Conservation (phyloP, 108 stramenopile genomes). For the Nannochloropsis salina region DNA sequence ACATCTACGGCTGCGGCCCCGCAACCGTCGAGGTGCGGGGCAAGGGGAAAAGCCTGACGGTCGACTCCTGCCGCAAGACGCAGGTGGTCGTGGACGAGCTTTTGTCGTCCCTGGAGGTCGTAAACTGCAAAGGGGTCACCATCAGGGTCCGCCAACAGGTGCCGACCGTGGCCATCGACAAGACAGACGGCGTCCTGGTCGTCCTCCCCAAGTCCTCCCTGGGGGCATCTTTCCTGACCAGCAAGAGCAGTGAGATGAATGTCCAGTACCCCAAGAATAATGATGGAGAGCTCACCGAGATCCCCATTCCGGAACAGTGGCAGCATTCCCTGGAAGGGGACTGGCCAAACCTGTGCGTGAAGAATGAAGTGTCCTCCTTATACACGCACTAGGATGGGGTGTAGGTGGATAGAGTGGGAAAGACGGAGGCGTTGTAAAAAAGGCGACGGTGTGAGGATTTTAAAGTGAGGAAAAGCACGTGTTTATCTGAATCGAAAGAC, state of each 20-base stretch:
- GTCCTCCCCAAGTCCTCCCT: slow-evolving; percentile 72
- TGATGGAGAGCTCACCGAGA: slow-evolving; percentile 75
- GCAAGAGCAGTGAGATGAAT: slow-evolving; percentile 82
- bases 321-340: slow-evolving; percentile 62
- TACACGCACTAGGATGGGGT: not conserved
- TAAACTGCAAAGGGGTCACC: slow-evolving; percentile 79
- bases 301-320: slow-evolving; percentile 96
- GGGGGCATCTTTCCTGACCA: slow-evolving; percentile 70
- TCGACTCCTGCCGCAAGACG: slow-evolving; percentile 75
- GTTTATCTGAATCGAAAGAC: too few relatives aligned
- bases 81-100: slow-evolving; percentile 72
- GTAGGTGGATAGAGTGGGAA: not conserved
- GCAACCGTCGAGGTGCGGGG: slow-evolving; percentile 81
- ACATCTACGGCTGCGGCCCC: slow-evolving; percentile 77
- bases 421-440: too few relatives aligned
- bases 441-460: too few relatives aligned
- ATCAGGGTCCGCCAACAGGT: slow-evolving; percentile 72
- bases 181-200: slow-evolving; percentile 83
- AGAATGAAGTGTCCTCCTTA: not conserved
- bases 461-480: too few relatives aligned
- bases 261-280: slow-evolving; percentile 73
- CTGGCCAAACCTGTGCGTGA: slow-evolving; percentile 12
- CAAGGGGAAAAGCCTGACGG: slow-evolving; percentile 80
- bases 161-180: slow-evolving; percentile 88
- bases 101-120: slow-evolving; percentile 80